These are phyloP conservation scores for Ceratocystis alfenasii DNA, from an alignment of 2,329 filamentous ascomycete species.

Conservation along the genomic window DNA sequence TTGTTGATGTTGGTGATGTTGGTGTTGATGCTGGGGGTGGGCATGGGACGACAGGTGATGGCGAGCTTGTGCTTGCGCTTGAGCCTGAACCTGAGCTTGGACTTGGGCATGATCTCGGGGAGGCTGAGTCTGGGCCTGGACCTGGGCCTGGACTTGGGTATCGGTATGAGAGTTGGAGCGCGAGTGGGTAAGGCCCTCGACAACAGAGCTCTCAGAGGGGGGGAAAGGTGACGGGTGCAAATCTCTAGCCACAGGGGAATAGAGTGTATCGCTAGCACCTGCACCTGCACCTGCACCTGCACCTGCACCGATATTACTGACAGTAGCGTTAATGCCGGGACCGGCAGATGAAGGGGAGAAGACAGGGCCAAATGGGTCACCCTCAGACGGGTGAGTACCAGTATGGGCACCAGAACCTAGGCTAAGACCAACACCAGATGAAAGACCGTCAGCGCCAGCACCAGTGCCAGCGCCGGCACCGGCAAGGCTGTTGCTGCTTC, in stretches of 20 bases:
- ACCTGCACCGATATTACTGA: background rate
- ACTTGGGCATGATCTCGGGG: constrained; percentile 1
- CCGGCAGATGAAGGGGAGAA: constrained; percentile 4
- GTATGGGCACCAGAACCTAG: constrained; percentile 5
- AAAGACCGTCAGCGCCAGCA: background rate
- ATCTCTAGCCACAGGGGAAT: constrained; percentile 14
- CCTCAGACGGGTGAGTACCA: constrained; percentile 12
- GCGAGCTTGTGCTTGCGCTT: no score
- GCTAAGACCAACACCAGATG: background rate
- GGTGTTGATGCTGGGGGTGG: constrained; percentile 30
- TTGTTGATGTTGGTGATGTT: constrained; percentile 30
- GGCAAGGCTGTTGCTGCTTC: background rate
- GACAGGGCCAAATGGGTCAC: background rate
- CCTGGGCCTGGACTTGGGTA: background rate
- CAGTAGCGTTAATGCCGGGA: constrained; percentile 1
- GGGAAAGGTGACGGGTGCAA: constrained; percentile 10
- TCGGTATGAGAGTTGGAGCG: background rate
- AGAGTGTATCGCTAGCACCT: constrained; percentile 3
- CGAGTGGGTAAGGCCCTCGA: background rate
- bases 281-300: background rate
- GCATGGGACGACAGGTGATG: constrained; percentile 29
- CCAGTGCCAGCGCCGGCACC: background rate
- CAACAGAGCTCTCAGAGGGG: background rate
- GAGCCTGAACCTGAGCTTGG: background rate
- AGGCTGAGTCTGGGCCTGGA: constrained; percentile 1